Percentiles rank a stretch among this genome's conserved stretches.
Evolutionary conservation across 164 flowering plant genomes (phyloP).

Genomic region (Saururus chinensis): DNA sequence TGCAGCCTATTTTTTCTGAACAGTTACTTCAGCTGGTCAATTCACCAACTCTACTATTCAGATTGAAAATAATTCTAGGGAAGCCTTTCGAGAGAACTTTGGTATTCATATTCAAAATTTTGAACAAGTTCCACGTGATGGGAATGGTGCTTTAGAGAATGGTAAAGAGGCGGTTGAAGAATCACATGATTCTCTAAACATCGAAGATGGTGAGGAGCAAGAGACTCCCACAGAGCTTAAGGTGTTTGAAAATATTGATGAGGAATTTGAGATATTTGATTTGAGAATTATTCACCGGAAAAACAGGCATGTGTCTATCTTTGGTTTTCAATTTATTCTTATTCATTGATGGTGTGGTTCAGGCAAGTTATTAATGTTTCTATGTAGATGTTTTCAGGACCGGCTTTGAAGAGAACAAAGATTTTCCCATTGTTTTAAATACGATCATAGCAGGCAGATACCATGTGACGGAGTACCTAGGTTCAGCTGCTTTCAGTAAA

Average conservation of each 20-base stretch:
- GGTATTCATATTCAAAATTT: conserved; percentile 8
- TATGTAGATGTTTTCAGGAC: conserved; percentile 50
- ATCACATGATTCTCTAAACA: conserved; percentile 14
- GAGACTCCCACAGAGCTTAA: conserved; percentile 31
- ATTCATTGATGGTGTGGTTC: background rate
- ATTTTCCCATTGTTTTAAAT: conserved; percentile 62
- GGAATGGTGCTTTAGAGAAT: conserved; percentile 13
- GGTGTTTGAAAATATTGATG: conserved; percentile 27
- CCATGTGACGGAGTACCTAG: conserved; percentile 69
- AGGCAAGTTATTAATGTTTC: conserved; percentile 2
- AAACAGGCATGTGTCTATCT: conserved; percentile 45
- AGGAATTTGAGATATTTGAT: conserved; percentile 71
- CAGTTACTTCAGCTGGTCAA: background rate
- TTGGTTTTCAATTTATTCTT: background rate
- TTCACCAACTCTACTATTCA: background rate
- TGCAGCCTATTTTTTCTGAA: background rate
- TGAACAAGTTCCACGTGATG: conserved; percentile 18
- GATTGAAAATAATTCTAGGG: background rate
- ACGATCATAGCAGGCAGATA: conserved; percentile 75
- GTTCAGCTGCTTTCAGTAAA: conserved; percentile 94
- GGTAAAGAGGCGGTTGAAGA: conserved; percentile 21
- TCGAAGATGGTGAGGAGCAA: conserved; percentile 25
- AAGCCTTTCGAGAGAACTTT: conserved; percentile 11
- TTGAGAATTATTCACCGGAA: conserved; percentile 82
- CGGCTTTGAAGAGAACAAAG: conserved; percentile 91